A percentile compares a stretch with the other conserved stretches of the same genome.
These are phyloP conservation scores for Byssoonygena ceratinophila DNA, from an alignment of 2,329 filamentous ascomycete species.

Conservation along the genomic window DNA sequence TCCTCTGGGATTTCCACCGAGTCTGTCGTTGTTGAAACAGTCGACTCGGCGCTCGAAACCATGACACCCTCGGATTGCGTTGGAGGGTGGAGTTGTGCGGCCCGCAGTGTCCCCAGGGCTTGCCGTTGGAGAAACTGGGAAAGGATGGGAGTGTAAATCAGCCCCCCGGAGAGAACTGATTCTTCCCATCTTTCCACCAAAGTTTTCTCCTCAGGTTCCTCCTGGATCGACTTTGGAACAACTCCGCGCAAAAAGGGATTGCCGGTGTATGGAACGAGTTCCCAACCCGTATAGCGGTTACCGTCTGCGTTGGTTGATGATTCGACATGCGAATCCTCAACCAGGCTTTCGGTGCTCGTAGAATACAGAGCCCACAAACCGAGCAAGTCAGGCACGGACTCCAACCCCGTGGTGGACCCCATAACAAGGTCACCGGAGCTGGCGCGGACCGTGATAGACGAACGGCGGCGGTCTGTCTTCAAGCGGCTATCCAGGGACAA, in stretches of 20 bases:
- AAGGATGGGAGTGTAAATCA: not conserved
- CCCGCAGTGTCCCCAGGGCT: not conserved
- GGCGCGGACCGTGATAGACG: not conserved
- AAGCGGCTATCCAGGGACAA: not conserved
- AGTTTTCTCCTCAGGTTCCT: not conserved
- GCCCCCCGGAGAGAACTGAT: not conserved
- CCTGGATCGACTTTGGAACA: not conserved
- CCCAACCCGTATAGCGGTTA: not conserved
- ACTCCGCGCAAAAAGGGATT: not conserved
- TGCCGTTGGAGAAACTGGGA: not conserved
- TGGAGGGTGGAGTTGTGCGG: not conserved
- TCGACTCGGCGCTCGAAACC: not conserved
- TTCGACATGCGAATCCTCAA: not conserved
- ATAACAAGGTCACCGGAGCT: not conserved
- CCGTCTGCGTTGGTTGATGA: not conserved
- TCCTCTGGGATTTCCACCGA: not conserved
- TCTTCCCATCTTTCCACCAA: not conserved
- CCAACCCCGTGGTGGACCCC: not conserved
- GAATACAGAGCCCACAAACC: not conserved
- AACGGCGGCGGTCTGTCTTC: not conserved
- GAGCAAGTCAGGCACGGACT: not conserved
- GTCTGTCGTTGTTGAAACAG: not conserved
- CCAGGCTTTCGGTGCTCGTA: not conserved
- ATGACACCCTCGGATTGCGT: constrained; percentile 1
- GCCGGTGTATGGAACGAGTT: constrained; percentile 6